Evolutionary conservation across 2,329 filamentous ascomycete species (phyloP).

Genomic region (Paecilomyces niveus): DNA sequence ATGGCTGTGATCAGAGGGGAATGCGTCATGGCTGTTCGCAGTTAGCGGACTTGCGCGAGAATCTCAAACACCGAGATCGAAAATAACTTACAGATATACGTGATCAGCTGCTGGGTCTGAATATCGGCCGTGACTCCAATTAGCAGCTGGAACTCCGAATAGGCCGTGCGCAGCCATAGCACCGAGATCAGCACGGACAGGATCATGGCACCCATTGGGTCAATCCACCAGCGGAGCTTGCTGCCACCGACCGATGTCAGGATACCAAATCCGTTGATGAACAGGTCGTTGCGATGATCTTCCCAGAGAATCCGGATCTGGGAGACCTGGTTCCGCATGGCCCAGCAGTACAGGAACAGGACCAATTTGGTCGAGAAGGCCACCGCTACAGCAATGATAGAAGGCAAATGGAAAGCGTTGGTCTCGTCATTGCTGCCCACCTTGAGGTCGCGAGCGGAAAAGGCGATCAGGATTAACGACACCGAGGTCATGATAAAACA

Average conservation of each 20-base stretch:
- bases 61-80: background rate
- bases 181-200: constrained; percentile 69
- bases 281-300: constrained; percentile 93
- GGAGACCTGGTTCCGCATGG: constrained; percentile 80
- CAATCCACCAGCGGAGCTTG: constrained; percentile 89
- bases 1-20: constrained; percentile 74
- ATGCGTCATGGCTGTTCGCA: constrained; percentile 65
- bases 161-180: constrained; percentile 81
- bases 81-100: constrained; percentile 67
- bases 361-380: constrained; percentile 78
- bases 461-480: constrained; percentile 84
- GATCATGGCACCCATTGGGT: constrained; percentile 82
- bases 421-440: constrained; percentile 40
- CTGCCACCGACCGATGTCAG: constrained; percentile 84
- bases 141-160: constrained; percentile 80
- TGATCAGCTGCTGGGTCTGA: constrained; percentile 85
- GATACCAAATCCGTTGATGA: constrained; percentile 92
- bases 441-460: constrained; percentile 67
- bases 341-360: constrained; percentile 89
- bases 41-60: constrained; percentile 2
- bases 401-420: constrained; percentile 69
- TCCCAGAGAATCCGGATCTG: constrained; percentile 92
- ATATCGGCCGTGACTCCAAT: constrained; percentile 84
- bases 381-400: constrained; percentile 74
- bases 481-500: constrained; percentile 94